phyloP scores from a whole-genome alignment of 345 rosid genomes.

The Gossypium stocksii region DNA sequence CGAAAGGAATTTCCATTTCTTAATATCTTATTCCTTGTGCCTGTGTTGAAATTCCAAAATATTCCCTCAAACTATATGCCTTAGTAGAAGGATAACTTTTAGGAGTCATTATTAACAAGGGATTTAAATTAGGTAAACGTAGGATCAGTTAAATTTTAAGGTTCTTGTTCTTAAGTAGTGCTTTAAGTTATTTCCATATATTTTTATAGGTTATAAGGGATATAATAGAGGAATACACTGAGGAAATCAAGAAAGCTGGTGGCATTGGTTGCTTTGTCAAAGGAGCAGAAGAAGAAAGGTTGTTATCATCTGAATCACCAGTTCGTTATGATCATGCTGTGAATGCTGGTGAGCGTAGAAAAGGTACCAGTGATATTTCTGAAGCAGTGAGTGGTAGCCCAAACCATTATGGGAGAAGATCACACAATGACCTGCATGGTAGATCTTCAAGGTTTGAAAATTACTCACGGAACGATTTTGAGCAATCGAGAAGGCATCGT shows the following conservation, averaged over 20 bases:
- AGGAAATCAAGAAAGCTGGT: conserved; percentile 77
- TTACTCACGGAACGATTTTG: conserved; percentile 25
- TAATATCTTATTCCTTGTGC: background rate
- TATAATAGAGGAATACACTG: conserved; percentile 79
- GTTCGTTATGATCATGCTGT: conserved; percentile 14
- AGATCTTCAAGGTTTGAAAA: conserved; percentile 28
- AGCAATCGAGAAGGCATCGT: conserved; percentile 23
- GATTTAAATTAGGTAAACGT: background rate
- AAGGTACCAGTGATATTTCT: conserved; percentile 20
- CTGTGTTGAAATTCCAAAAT: background rate
- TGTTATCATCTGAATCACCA: conserved; percentile 25
- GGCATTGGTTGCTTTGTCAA: conserved; percentile 84
- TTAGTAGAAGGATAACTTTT: background rate
- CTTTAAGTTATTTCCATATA: conserved; percentile 10
- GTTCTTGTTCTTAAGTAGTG: background rate
- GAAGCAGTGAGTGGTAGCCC: conserved; percentile 18
- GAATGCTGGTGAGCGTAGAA: conserved; percentile 21
- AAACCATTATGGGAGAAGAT: conserved; percentile 28
- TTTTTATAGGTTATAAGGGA: conserved; percentile 64
- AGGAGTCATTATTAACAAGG: background rate
- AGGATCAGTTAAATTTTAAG: background rate
- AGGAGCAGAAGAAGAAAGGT: conserved; percentile 36
- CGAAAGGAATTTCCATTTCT: background rate
- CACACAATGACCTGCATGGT: conserved; percentile 21
- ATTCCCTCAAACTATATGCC: background rate